These are phyloP conservation scores for Niveomyces coronatus DNA, from an alignment of 2,329 filamentous ascomycete species.

Conservation along the genomic window DNA sequence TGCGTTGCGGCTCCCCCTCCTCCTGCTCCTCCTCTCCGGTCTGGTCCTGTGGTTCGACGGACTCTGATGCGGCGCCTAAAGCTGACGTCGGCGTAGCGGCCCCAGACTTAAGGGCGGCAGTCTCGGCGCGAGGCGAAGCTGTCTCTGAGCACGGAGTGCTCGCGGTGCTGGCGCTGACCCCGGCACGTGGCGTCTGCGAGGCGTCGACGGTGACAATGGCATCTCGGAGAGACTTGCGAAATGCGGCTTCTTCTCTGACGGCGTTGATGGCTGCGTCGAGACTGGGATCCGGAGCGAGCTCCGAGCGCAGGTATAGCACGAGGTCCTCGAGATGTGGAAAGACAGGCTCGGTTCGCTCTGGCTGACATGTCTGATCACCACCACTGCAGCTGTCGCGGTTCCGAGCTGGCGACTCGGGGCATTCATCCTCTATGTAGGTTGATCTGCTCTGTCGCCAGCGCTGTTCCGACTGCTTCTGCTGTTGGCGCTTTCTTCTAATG, in stretches of 20 bases:
- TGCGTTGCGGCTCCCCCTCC: not conserved
- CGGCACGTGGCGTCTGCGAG: too few species aligned
- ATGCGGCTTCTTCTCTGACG: constrained; percentile 25
- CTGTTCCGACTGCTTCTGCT: constrained; percentile 17
- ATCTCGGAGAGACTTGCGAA: constrained; percentile 6
- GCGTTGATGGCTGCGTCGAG: constrained; percentile 37
- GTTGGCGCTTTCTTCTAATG: constrained; percentile 19
- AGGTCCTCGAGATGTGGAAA: constrained; percentile 46
- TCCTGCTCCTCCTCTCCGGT: constrained; percentile 3
- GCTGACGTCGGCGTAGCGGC: too few species aligned
- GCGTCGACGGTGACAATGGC: too few species aligned
- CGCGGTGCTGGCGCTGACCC: not conserved
- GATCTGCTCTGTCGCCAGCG: constrained; percentile 15
- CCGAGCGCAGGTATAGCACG: constrained; percentile 42
- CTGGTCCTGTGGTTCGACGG: not conserved
- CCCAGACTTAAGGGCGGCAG: too few species aligned
- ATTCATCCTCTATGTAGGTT: constrained; percentile 29
- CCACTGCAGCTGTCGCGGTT: too few species aligned
- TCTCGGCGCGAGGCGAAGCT: too few species aligned
- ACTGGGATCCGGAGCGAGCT: constrained; percentile 25
- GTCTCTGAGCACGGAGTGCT: too few species aligned
- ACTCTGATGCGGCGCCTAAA: too few species aligned
- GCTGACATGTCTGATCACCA: too few species aligned
- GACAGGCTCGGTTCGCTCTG: constrained; percentile 34
- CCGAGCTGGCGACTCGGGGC: too few species aligned